Evolutionary conservation across 2,329 filamentous ascomycete species (phyloP), one percentile per base, ranked within the genome.

Genomic region (Alternaria hordeiaustralica): DNA sequence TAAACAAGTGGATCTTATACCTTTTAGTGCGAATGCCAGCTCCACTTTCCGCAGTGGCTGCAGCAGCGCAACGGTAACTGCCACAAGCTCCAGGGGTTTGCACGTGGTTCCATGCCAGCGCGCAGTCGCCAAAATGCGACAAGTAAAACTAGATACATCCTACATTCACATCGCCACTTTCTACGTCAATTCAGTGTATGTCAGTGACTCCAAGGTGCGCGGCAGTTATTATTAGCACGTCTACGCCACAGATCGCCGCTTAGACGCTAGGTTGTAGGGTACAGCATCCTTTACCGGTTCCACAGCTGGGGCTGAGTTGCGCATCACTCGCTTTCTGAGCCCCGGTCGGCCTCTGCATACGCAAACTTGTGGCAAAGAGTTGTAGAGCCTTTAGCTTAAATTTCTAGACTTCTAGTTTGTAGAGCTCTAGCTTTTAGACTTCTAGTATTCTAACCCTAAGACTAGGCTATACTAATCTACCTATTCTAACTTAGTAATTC

Each of bases 171-270:
- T 41, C 8, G 49, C 49, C 49, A 53, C 49, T 10, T n/a, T 41
- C 20, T 4, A 23, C 30, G 30, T 41, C 49, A 36, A 23, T 26
- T n/a, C 30, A 0, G 33, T 36, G 20, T 23, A 6, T 18, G 10
- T 41, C 28, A 15, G 30, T 53, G 49, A n/a, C 11, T 53, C 21
- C 9, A 41, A 36, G 6, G 13, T 30, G 47, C 1, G 50, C 26
- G 30, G 47, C 21, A 20, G 49, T 33, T 66, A 66, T 64, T 51
- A 41, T 60, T 60, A 64, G 64, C 28, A 58, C 18, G 12, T 36
- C 43, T 25, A 44, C 63, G 63, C 64, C 64, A 66, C 64, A 64
- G 47, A 55, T 66, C 30, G 51, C 12, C 51, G 41, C 43, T 45
- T 33, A 41, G 43, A 46, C 15, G 45, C 45, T 49, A 55, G 36